A percentile compares a stretch with the other conserved stretches of the same genome.
phyloP scores from a whole-genome alignment of 441 rosid species.

The Theobroma grandiflorum region DNA sequence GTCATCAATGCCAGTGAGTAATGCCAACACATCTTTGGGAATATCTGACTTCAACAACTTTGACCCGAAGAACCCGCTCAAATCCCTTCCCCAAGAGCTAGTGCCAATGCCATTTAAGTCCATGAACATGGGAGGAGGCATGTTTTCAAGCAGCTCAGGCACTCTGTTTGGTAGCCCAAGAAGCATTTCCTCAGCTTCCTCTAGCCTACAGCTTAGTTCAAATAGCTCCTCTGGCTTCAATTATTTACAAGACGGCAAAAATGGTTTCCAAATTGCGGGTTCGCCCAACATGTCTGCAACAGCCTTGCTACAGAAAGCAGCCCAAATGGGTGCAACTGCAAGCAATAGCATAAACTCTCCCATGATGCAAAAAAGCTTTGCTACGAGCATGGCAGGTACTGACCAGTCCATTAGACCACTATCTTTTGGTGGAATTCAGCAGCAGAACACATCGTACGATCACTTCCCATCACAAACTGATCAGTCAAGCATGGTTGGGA shows the following conservation, averaged over 20 bases:
- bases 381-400: constrained; percentile 49
- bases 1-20: constrained; percentile 42
- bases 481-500: constrained; percentile 45
- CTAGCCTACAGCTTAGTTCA: constrained; percentile 68
- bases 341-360: constrained; percentile 70
- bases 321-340: constrained; percentile 87
- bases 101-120: constrained; percentile 64
- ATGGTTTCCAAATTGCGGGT: constrained; percentile 46
- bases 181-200: constrained; percentile 50
- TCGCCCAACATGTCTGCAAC: constrained; percentile 79
- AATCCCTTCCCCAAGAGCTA: constrained; percentile 60
- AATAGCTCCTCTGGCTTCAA: constrained; percentile 53
- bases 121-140: constrained; percentile 58
- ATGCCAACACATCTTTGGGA: constrained; percentile 36
- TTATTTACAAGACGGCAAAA: constrained; percentile 54
- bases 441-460: constrained; percentile 37
- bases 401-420: constrained; percentile 33
- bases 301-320: constrained; percentile 90
- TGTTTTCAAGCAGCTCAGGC: constrained; percentile 64
- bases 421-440: constrained; percentile 37
- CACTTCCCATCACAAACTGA: constrained; percentile 38
- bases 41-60: constrained; percentile 51
- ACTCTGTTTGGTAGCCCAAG: constrained; percentile 56
- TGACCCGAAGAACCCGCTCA: constrained; percentile 57
- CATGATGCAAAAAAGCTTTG: constrained; percentile 71